Percentiles rank a stretch among this genome's conserved stretches.
phyloP scores from a whole-genome alignment of 1,284 basidiomycete genomes.

The Sporisorium scitamineum region DNA sequence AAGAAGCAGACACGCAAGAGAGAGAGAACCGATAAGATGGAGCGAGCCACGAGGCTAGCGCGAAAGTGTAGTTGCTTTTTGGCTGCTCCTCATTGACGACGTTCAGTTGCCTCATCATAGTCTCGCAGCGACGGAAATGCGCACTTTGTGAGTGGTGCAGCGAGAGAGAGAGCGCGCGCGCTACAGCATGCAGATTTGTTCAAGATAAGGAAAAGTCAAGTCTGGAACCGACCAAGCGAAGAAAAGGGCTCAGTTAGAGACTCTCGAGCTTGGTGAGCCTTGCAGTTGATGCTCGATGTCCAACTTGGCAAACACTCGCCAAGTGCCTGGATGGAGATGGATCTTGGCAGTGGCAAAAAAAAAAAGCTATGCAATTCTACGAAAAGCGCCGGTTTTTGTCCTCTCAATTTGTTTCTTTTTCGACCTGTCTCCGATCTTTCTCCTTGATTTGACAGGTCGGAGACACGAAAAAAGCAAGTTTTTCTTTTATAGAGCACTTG shows the following conservation, averaged over 20 bases:
- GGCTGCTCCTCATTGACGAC: not conserved
- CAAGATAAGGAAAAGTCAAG: not conserved
- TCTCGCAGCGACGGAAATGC: no score
- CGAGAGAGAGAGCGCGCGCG: no score
- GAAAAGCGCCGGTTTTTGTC: not conserved
- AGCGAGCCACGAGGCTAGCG: not conserved
- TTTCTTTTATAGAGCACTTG: not conserved
- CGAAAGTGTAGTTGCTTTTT: no score
- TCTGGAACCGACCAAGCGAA: no score
- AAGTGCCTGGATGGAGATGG: not conserved
- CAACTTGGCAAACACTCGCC: not conserved
- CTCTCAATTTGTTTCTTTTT: no score
- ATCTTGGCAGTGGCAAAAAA: not conserved
- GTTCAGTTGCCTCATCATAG: no score
- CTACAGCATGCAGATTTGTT: not conserved
- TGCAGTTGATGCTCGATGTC: no score
- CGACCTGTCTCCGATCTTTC: not conserved
- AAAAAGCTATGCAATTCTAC: not conserved
- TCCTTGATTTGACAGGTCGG: not conserved
- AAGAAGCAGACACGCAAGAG: not conserved
- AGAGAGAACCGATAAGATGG: not conserved
- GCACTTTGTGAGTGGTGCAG: not conserved
- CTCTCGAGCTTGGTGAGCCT: no score
- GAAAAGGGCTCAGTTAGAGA: not conserved
- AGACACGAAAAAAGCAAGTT: no score